A percentile compares a stretch with the other conserved stretches of the same genome.
Evolutionary conservation across 1,284 basidiomycete species (phyloP).

Genomic region (Marasmius tenuissimus): DNA sequence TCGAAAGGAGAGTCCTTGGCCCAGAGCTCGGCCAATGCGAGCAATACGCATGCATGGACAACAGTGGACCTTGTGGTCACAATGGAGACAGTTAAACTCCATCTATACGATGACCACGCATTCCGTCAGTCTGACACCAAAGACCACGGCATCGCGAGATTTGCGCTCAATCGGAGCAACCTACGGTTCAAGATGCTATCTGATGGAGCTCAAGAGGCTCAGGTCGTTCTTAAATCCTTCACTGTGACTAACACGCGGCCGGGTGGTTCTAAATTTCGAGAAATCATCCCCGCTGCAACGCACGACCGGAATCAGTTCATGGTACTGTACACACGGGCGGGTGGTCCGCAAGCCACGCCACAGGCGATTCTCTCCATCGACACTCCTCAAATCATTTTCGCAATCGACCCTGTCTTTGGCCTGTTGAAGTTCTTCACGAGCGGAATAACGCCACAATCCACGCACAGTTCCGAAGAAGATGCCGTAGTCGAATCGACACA

Average conservation of each 20-base stretch:
- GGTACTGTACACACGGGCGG: slow-evolving; percentile 84
- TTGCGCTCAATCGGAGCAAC: slow-evolving; percentile 81
- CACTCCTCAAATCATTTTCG: slow-evolving; percentile 92
- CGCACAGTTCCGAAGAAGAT: slow-evolving; percentile 14
- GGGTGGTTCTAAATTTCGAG: slow-evolving; percentile 85
- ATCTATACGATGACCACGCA: slow-evolving; percentile 82
- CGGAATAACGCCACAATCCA: slow-evolving; percentile 42
- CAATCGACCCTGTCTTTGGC: slow-evolving; percentile 90
- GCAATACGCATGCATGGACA: slow-evolving; percentile 42
- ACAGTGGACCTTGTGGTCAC: slow-evolving; percentile 79
- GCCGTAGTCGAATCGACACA: not conserved
- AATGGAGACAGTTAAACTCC: slow-evolving; percentile 80
- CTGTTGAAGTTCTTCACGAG: slow-evolving; percentile 85
- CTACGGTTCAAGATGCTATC: slow-evolving; percentile 85
- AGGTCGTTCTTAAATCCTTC: slow-evolving; percentile 87
- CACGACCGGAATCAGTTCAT: slow-evolving; percentile 95
- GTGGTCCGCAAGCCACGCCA: slow-evolving; percentile 55
- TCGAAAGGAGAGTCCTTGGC: slow-evolving; percentile 5
- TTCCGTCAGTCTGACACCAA: slow-evolving; percentile 61
- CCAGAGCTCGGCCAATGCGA: not conserved
- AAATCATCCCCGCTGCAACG: slow-evolving; percentile 91
- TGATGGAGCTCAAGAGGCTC: slow-evolving; percentile 83
- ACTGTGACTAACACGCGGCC: slow-evolving; percentile 89
- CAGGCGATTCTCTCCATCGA: slow-evolving; percentile 89
- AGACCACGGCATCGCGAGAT: slow-evolving; percentile 83